Percentiles rank a stretch among this genome's conserved stretches.
phyloP scores from a whole-genome alignment of 306 rosid genomes.

The Crotalaria pallida region DNA sequence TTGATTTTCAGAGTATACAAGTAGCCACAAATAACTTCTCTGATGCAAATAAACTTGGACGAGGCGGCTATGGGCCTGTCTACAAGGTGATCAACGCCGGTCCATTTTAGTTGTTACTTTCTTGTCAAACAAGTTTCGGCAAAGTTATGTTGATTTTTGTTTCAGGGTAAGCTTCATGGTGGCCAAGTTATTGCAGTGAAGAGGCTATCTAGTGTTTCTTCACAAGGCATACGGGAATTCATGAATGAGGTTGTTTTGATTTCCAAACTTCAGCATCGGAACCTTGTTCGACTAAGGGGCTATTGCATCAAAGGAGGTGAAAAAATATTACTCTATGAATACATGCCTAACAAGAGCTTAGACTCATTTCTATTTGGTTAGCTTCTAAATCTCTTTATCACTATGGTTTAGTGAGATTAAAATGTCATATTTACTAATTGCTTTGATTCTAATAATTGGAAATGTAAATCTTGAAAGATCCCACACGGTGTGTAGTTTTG shows the following conservation, averaged over 20 bases:
- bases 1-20: slow-evolving; percentile 2
- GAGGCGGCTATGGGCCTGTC: slow-evolving; percentile 49
- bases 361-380: slow-evolving; percentile 36
- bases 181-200: slow-evolving; percentile 27
- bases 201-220: slow-evolving; percentile 28
- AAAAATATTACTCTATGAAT: slow-evolving; percentile 32
- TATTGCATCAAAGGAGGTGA: slow-evolving; percentile 32
- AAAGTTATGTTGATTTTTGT: not conserved
- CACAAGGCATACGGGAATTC: slow-evolving; percentile 32
- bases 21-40: slow-evolving; percentile 37
- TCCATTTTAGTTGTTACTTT: not conserved
- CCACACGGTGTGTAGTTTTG: not conserved
- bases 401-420: not conserved
- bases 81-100: slow-evolving; percentile 17
- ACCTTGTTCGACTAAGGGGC: slow-evolving; percentile 35
- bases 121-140: not conserved
- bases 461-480: not conserved
- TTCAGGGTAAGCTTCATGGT: slow-evolving; percentile 17
- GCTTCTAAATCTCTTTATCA: not conserved
- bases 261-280: slow-evolving; percentile 41
- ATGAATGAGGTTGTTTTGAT: slow-evolving; percentile 8
- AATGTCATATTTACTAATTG: not conserved
- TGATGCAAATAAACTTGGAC: slow-evolving; percentile 31
- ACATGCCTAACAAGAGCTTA: slow-evolving; percentile 35
- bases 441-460: not conserved